Conservation (phyloP, 192 early-diverging fungal species). For the Gryganskiella cystojenkinii region DNA sequence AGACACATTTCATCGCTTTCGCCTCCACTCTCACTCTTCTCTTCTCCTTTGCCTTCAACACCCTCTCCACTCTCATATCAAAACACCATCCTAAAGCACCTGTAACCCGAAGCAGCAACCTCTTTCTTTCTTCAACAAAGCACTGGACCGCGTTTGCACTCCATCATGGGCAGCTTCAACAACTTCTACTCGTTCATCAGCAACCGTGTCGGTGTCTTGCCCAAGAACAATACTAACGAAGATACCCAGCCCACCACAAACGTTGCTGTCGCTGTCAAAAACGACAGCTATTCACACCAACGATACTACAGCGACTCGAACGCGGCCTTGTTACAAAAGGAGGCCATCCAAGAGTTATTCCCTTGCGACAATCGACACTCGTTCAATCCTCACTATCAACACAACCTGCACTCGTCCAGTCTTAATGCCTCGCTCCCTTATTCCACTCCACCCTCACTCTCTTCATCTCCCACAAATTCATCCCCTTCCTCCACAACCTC, state of each 20-base stretch:
- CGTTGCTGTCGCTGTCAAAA: not conserved
- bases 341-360: conserved; percentile 31
- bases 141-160: not conserved
- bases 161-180: conserved; percentile 44
- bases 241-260: not conserved
- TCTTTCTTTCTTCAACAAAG: not conserved
- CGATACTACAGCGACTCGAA: conserved; percentile 21
- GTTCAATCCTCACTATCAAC: conserved; percentile 26
- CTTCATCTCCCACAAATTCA: conserved; percentile 42
- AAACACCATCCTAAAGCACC: not conserved
- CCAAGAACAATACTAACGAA: conserved; percentile 1
- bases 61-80: not conserved
- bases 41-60: not conserved
- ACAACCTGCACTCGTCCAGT: conserved; percentile 42
- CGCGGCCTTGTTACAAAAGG: conserved; percentile 11
- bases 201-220: conserved; percentile 27
- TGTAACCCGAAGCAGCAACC: too few relatives aligned
- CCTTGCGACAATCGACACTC: conserved; percentile 22
- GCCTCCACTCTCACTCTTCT: conserved; percentile 3
- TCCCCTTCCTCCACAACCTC: conserved; percentile 46
- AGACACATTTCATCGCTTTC: not conserved
- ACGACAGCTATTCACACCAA: conserved; percentile 10
- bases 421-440: conserved; percentile 19
- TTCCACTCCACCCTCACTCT: conserved; percentile 46
- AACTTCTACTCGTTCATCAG: conserved; percentile 37